Evolutionary conservation across 2,329 filamentous ascomycete genomes (phyloP).

Genomic region (Colletotrichum cuscutae): DNA sequence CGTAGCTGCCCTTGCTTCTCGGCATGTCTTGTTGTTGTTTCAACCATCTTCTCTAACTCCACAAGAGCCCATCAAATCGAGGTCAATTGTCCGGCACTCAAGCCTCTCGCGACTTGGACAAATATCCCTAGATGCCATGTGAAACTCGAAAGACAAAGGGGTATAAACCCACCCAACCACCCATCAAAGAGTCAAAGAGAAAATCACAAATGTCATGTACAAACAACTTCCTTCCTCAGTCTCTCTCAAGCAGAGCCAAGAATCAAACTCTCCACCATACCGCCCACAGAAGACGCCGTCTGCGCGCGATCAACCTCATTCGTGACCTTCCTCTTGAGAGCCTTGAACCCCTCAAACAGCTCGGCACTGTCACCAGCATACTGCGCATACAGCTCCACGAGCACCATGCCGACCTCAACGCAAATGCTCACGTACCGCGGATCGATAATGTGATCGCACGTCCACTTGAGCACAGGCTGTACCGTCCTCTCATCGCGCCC

Average conservation of each 20-base stretch:
- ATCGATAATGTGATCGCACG: slow-evolving; percentile 82
- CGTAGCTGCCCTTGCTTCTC: background rate
- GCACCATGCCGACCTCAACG: slow-evolving; percentile 82
- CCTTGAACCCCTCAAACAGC: slow-evolving; percentile 76
- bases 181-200: background rate
- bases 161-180: background rate
- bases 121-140: too few relatives aligned
- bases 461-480: slow-evolving; percentile 85
- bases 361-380: slow-evolving; percentile 79
- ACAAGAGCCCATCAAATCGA: background rate
- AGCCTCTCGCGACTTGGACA: background rate
- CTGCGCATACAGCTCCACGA: slow-evolving; percentile 89
- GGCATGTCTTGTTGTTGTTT: background rate
- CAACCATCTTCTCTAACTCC: background rate
- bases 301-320: slow-evolving; percentile 86
- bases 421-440: slow-evolving; percentile 84
- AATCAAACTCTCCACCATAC: slow-evolving; percentile 84
- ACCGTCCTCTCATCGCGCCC: slow-evolving; percentile 84
- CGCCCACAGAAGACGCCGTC: slow-evolving; percentile 81
- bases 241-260: slow-evolving; percentile 48
- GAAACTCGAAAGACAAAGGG: background rate
- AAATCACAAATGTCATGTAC: background rate
- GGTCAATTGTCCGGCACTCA: background rate
- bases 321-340: slow-evolving; percentile 76
- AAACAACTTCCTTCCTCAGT: too few relatives aligned